Evolutionary conservation across 1,139 yeast species (phyloP).

Genomic region (Casaregolazyma lundiana): DNA sequence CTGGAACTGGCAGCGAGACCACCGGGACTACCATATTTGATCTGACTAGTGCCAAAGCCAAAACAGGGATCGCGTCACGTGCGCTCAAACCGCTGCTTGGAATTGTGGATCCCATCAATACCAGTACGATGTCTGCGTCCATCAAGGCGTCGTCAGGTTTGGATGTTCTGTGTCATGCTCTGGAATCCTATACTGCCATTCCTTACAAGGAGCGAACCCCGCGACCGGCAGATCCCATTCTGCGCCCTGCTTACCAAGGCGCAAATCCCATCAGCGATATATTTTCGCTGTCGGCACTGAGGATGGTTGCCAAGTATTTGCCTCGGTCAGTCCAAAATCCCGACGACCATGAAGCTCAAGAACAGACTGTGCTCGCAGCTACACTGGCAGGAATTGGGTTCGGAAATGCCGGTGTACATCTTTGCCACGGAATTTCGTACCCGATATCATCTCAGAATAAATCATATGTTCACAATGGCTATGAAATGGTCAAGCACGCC

Average conservation of each 20-base stretch:
- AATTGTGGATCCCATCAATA: constrained; percentile 40
- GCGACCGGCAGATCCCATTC: constrained; percentile 36
- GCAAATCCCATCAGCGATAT: constrained; percentile 41
- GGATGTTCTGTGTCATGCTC: constrained; percentile 43
- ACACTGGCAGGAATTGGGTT: constrained; percentile 42
- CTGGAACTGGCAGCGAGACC: constrained; percentile 45
- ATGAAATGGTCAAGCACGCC: constrained; percentile 34
- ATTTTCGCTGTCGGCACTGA: constrained; percentile 37
- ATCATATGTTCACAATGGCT: constrained; percentile 37
- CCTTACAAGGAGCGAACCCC: constrained; percentile 39
- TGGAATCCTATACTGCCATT: constrained; percentile 42
- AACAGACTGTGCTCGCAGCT: constrained; percentile 38
- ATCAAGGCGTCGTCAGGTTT: constrained; percentile 43
- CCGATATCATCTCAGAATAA: constrained; percentile 39
- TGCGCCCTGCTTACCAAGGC: constrained; percentile 41
- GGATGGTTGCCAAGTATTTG: constrained; percentile 37
- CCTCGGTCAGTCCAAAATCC: constrained; percentile 38
- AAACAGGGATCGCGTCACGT: constrained; percentile 40
- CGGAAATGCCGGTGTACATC: constrained; percentile 41
- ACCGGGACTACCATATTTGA: constrained; percentile 43
- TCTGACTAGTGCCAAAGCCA: constrained; percentile 33
- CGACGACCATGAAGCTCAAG: constrained; percentile 37
- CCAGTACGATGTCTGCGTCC: constrained; percentile 40
- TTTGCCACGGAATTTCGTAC: constrained; percentile 40
- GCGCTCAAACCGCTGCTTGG: constrained; percentile 38